A percentile compares a stretch with the other conserved stretches of the same genome.
phyloP scores from a whole-genome alignment of 257 asterid genomes.

The Fraxinus pennsylvanica region DNA sequence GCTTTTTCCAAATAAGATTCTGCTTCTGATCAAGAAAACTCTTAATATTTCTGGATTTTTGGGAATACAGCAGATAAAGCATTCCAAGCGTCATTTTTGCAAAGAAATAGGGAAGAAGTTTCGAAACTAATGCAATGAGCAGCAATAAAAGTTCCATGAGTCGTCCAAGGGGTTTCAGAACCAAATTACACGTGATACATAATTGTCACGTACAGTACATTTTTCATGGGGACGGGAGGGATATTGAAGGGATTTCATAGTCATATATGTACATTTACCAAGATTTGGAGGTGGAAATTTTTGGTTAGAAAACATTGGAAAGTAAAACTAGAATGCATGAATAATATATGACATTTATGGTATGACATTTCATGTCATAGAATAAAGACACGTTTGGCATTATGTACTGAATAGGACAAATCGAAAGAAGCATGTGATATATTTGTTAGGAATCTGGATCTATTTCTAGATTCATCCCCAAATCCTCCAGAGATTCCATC shows the following conservation, averaged over 20 bases:
- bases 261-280: too few relatives aligned
- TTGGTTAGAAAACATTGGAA: not conserved
- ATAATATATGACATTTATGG: not conserved
- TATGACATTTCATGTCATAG: not conserved
- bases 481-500: not conserved
- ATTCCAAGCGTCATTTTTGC: not conserved
- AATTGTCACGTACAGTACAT: too few relatives aligned
- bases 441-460: not conserved
- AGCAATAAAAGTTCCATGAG: not conserved
- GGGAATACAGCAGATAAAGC: not conserved
- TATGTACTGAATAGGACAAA: not conserved
- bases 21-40: not conserved
- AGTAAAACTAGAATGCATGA: not conserved
- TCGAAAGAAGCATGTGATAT: not conserved
- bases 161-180: not conserved
- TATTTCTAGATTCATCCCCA: not conserved
- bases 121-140: not conserved
- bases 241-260: too few relatives aligned
- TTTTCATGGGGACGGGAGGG: too few relatives aligned
- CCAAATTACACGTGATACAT: not conserved
- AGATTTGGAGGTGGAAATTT: too few relatives aligned
- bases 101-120: not conserved
- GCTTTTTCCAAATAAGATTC: not conserved
- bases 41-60: not conserved
- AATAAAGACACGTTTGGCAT: not conserved